These are phyloP conservation scores for Cladosporium sp. DNA, from an alignment of 2,329 filamentous ascomycete species.

Conservation along the genomic window DNA sequence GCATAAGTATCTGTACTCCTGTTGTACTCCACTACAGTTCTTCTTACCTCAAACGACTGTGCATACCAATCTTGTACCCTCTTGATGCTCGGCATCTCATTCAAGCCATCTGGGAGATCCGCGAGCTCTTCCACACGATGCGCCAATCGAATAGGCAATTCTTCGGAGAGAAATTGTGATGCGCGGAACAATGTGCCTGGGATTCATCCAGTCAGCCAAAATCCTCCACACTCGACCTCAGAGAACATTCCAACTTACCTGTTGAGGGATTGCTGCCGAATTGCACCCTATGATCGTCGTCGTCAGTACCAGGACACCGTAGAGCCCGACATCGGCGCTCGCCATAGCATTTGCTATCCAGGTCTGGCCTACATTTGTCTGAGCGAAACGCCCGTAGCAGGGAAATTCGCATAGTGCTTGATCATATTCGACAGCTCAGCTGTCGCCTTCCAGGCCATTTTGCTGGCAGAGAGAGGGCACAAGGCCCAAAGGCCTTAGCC, in stretches of 20 bases:
- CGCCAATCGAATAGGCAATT: constrained; percentile 92
- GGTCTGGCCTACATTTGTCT: constrained; percentile 99
- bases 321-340: background rate
- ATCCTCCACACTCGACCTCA: background rate
- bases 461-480: background rate
- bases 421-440: constrained; percentile 94
- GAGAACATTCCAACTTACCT: constrained; percentile 51
- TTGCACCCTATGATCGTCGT: constrained; percentile 58
- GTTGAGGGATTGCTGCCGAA: constrained; percentile 92
- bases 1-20: constrained; percentile 22
- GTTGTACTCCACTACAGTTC: constrained; percentile 20
- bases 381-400: constrained; percentile 91
- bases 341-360: constrained; percentile 23
- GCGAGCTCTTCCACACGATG: constrained; percentile 94
- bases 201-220: background rate
- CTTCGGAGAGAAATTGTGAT: constrained; percentile 96
- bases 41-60: constrained; percentile 91
- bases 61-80: constrained; percentile 98
- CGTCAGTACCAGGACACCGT: constrained; percentile 56
- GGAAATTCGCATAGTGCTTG: constrained; percentile 94
- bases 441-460: constrained; percentile 69
- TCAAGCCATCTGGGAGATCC: constrained; percentile 88
- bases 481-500: constrained; percentile 13
- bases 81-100: constrained; percentile 95
- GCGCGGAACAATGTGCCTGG: constrained; percentile 91